Evolutionary conservation across 192 early-diverging fungal genomes (phyloP), one percentile per base, ranked within the genome.

Genomic region (Coemansia brasiliensis): DNA sequence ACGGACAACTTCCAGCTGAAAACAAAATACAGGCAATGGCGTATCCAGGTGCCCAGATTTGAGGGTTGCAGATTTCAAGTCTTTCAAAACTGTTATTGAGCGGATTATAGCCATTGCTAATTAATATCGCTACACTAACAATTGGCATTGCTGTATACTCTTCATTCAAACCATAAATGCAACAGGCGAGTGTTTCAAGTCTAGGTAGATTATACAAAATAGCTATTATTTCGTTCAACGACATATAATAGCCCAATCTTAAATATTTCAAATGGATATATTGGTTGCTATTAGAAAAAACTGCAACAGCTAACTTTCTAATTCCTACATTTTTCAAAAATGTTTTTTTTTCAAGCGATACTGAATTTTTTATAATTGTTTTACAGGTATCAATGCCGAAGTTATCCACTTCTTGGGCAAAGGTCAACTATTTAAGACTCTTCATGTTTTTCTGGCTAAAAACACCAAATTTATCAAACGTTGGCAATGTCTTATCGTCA

Each of bases 401-500:
- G 10, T 10, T 35, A 15, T 24, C 46, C 13, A 16, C 10, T n/a
- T 11, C 24, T 24, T 25, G 13, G 4, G 3, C 15, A 9, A 48
- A n/a, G 5, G 4, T 1, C 15, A 26, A 24, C 2, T 16, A 0
- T 25, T 49, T 49, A 13, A 49, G 4, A n/a, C 13, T 9, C 5
- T 24, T 49, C 6, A 49, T n/a, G 22, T 24, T 49, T 12, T n/a
- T 11, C 16, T 0, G 7, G 13, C 24, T 24, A 26, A 49, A 49
- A 0, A 26, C 25, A 7, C 24, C 24, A 5, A 24, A 20, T 39
- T 51, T 21, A 6, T 24, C 39, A 7, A 60, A n/a, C 35, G 50
- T 60, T 7, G 45, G 27, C 1, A 60, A 53, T 4, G 39, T 12
- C 21, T 60, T 35, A 11, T 37, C 38, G 4, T 50, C 52, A 11